A percentile compares a stretch with the other conserved stretches of the same genome.
Evolutionary conservation across 2,329 filamentous ascomycete genomes (phyloP).

Genomic region (Chrysoporthe deuterocubensis): DNA sequence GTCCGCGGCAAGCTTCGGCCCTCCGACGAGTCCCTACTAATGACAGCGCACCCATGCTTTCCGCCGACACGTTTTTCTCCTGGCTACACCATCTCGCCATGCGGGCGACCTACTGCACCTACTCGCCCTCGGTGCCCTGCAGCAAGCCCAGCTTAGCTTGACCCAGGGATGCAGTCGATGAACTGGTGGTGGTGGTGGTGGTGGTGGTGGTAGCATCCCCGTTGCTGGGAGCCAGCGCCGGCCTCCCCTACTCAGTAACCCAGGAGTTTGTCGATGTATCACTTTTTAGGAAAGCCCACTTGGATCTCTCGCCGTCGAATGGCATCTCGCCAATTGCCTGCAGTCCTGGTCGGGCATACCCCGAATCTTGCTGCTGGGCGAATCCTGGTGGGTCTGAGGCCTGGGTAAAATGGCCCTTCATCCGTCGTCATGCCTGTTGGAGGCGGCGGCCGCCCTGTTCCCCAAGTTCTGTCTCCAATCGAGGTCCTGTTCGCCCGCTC

Average conservation of each 20-base stretch:
- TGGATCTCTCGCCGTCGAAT: conserved; percentile 6
- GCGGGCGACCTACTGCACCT: background rate
- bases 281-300: conserved; percentile 7
- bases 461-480: conserved; percentile 15
- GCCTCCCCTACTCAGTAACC: background rate
- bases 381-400: background rate
- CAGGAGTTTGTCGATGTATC: conserved; percentile 17
- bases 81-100: conserved; percentile 3
- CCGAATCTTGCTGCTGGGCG: conserved; percentile 17
- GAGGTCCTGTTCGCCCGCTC: background rate
- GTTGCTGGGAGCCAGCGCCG: background rate
- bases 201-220: background rate
- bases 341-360: conserved; percentile 16
- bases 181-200: conserved; percentile 8
- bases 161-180: background rate
- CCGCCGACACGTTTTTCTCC: conserved; percentile 10
- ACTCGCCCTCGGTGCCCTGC: conserved; percentile 11
- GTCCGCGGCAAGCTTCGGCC: conserved; percentile 16
- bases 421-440: conserved; percentile 4
- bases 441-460: background rate
- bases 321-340: conserved; percentile 16
- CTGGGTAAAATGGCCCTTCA: conserved; percentile 5
- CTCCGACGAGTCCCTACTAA: background rate
- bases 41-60: conserved; percentile 11
- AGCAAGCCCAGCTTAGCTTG: conserved; percentile 3